Evolutionary conservation across 2,329 filamentous ascomycete genomes (phyloP), one percentile per base, ranked within the genome.

Genomic region (Alternaria burnsii): DNA sequence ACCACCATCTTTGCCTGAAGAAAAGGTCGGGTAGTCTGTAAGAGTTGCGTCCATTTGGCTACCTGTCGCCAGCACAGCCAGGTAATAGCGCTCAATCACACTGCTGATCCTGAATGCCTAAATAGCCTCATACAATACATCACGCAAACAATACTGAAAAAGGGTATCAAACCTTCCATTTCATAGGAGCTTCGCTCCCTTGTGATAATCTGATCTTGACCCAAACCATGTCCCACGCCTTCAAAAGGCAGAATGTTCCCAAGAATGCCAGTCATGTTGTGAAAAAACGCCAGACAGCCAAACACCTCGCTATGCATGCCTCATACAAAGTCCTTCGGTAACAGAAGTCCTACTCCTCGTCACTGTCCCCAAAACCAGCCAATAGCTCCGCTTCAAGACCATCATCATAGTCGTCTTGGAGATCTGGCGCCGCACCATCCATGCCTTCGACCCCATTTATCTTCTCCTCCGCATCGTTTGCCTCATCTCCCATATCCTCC

Each of bases 371-470:
- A 28, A 72, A 71, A 7, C 68, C 71, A 16, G 79, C 78, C 81
- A 71, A 83, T 84, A 69, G 74, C 79, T 79, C 79, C 3, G 75
- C 79, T 28, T 78, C 75, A 12, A 74, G 64, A 10, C 61, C 76
- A n/a, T 86, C 85, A 75, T 89, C 89, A 51, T 89, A 76, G 68
- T 89, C 74, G 11, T 68, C 68, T 24, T 74, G 83, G 55, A 85
- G 85, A 30, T 78, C 79, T 3, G 73, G 61, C 58, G 62, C 68
- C 24, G 46, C 16, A 5, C 66, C 75, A 18, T 70, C 73, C 32
- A 36, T 24, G 66, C 67, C 52, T 72, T 77, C 10, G 69, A 69
- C 3, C 28, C 67, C 32, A 10, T 76, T 38, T n/a, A 4, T 70
- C 51, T 82, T 82, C 14, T 75, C 70, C 52, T 82, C 82, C 30